Evolutionary conservation across 768 basidiomycete species (phyloP), one percentile per base, ranked within the genome.

Genomic region (Filobasidium floriforme): DNA sequence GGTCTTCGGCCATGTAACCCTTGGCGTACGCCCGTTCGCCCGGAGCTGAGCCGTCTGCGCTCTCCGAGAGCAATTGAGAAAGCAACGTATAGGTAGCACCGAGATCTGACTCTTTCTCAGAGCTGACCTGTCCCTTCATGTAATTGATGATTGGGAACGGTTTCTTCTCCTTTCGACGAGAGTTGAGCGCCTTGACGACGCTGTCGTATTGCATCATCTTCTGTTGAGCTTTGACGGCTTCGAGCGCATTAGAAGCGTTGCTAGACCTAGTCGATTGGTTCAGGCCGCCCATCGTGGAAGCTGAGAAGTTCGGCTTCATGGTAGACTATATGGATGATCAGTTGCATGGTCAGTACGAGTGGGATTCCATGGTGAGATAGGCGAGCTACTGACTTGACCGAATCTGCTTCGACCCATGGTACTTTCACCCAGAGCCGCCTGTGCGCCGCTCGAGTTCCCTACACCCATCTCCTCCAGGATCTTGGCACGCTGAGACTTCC

Each of bases 141-240:
- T 73, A 69, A 41, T 71, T 71, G 59, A 73, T 71, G 1, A 76
- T 64, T 59, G 73, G 73, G 41, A 74, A 69, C 1, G 73, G 72
- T 54, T 73, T 69, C 62, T 73, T 72, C 10, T 68, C 65, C 46
- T 72, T 62, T 57, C 76, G 59, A n/a, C 61, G 59, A 26, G 69
- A 62, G 61, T 77, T 77, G 6, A 77, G 66, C 10, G 97, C 81
- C 26, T 89, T 81, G 51, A 97, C 81, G 40, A 89, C 87, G 59
- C 86, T 85, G 81, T 93, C 89, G 76, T 97, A 99, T 14, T 86
- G 87, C 88, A 97, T 90, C 92, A 97, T 92, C 79, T 89, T 90
- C 79, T 84, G 86, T 77, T 93, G 92, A 87, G 74, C 74, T 61
- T 65, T 41, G 41, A 68, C 26, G 14, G 44, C 59, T 28, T 62